Evolutionary conservation across 345 rosid species (phyloP).

Genomic region (Syzygium jambos): DNA sequence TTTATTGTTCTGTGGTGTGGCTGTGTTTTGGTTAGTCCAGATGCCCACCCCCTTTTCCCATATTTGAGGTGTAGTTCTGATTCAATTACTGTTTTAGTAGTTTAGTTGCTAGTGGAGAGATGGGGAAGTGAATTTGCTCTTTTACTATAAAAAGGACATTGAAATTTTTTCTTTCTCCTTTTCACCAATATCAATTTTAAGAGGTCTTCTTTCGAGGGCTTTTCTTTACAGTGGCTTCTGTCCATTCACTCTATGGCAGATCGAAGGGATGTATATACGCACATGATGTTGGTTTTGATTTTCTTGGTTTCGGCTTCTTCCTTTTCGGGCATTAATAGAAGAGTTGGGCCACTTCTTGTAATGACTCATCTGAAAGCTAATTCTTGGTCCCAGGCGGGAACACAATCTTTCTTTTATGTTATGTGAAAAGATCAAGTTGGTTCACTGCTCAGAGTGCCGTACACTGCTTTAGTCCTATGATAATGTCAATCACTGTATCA

Average conservation of each 20-base stretch:
- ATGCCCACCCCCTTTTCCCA: constrained; percentile 29
- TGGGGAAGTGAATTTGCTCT: neutral
- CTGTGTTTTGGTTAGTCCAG: constrained; percentile 41
- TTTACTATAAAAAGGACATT: neutral
- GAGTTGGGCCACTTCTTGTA: neutral
- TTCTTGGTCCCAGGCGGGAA: neutral
- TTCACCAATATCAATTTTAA: neutral
- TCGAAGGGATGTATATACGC: neutral
- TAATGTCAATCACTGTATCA: neutral
- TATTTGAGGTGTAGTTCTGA: constrained; percentile 26
- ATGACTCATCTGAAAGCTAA: neutral
- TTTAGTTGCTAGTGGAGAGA: neutral
- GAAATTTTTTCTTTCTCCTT: neutral
- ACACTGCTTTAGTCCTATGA: neutral
- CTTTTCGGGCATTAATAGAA: neutral
- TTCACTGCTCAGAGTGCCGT: neutral
- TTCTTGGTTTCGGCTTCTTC: neutral
- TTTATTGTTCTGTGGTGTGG: constrained; percentile 35
- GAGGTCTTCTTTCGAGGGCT: neutral
- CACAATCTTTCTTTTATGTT: neutral
- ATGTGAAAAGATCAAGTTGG: neutral
- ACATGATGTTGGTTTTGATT: neutral
- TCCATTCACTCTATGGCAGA: neutral
- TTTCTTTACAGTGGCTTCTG: neutral
- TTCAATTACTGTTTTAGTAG: neutral